Conservation (phyloP, 2,329 filamentous ascomycete species). For the Lachnellula willkommii region DNA sequence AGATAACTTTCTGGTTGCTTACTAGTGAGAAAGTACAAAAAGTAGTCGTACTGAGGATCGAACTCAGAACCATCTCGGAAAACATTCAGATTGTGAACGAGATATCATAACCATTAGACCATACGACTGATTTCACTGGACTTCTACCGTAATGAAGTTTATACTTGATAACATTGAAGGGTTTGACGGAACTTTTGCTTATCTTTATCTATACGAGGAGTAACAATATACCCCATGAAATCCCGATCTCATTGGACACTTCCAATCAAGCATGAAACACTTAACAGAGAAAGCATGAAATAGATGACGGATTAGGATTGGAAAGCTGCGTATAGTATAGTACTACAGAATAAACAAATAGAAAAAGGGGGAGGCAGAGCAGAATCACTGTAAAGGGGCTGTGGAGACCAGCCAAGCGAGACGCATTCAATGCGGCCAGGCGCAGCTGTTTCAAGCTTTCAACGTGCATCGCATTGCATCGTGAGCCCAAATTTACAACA, state of each 20-base stretch:
- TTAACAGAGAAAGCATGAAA: background rate
- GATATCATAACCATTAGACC: conserved; percentile 32
- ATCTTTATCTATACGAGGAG: background rate
- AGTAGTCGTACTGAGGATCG: conserved; percentile 26
- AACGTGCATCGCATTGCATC: background rate
- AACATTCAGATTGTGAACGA: conserved; percentile 29
- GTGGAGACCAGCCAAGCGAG: background rate
- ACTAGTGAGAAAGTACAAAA: background rate
- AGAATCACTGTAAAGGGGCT: background rate
- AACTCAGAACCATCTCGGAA: conserved; percentile 33
- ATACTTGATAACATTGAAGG: too few species aligned
- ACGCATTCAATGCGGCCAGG: background rate
- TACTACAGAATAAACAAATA: background rate
- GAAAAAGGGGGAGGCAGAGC: background rate
- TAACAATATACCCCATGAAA: background rate
- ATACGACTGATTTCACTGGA: conserved; percentile 18
- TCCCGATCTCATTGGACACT: background rate
- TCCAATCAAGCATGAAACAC: background rate
- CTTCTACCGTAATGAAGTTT: too few species aligned
- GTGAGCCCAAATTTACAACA: background rate
- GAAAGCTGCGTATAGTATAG: background rate
- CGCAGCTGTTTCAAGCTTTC: background rate
- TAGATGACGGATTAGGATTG: background rate
- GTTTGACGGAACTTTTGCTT: too few species aligned
- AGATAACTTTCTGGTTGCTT: too few species aligned